Base-by-base conservation (phyloP, 2,329 filamentous ascomycete genomes). In the Colletotrichum brevisporum region DNA sequence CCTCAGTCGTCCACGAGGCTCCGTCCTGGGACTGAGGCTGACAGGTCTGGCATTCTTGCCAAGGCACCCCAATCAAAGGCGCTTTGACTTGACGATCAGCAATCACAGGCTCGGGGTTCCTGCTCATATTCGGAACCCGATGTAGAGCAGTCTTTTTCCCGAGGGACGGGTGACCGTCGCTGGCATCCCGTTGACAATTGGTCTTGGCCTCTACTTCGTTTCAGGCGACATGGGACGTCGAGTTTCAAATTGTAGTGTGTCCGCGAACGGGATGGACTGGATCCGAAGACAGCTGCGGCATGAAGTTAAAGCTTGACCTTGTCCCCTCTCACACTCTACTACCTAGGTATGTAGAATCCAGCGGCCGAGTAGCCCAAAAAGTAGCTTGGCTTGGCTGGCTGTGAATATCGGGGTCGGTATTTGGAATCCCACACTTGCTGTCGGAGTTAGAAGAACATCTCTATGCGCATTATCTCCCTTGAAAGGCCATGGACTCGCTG, bases 261-360 rank as follows among this genome's bases (percentile, higher is more conserved):
- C 64, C 71, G 62, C 63, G 66, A 74, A 73, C 75, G 76, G 75
- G 74, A 76, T 70, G 71, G 72, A 47, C 51, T 70, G 68, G 69
- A 71, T 74, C 74, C 75, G 67, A 68, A 58, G 48, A 41, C 9
- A 62, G 18, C 24, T 65, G 60, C 48, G 65, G 68, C 68, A 69
- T 53, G 27, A 71, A 53, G 54, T 53, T 53, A 63, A 68, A 70
- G 63, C 67, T 70, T 62, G 63, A 62, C 58, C 52, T 41, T 58
- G 21, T 59, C 21, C 54, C 41, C 45, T 31, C 54, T 31, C 31
- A 43, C 43, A 24, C 16, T 27, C 9, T 50, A 10, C 31, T 36
- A n/a, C n/a, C n/a, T n/a, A 36, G 31, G 8, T 36, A 36, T 36
- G 31, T 36, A 8, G 31, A 36, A 10, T 3, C 31, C 31, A 27